Evolutionary conservation across 495 filamentous ascomycete genomes (phyloP).

Genomic region (Pyrenula massariospora): DNA sequence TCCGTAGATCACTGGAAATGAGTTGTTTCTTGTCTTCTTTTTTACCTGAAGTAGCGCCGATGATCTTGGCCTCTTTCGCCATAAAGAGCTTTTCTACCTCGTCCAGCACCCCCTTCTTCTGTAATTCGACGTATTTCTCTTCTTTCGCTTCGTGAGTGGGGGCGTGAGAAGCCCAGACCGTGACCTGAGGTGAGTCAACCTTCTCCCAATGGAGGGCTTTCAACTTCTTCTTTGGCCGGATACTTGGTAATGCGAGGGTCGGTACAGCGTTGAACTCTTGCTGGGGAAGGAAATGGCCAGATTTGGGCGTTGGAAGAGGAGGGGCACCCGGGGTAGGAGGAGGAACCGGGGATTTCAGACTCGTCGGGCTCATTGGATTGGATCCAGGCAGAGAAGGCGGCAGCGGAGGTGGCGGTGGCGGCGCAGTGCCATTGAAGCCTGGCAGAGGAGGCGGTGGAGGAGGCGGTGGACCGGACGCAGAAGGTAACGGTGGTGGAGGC

Average conservation of each 20-base stretch:
- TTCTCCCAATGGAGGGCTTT: constrained; percentile 99
- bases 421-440: constrained; percentile 33
- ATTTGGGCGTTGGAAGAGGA: constrained; percentile 36
- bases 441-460: constrained; percentile 32
- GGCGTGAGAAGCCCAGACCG: constrained; percentile 85
- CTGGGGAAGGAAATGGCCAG: constrained; percentile 41
- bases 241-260: constrained; percentile 53
- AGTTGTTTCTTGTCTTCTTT: constrained; percentile 95
- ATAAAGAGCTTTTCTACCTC: constrained; percentile 96
- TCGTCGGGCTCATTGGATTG: constrained; percentile 7
- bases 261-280: constrained; percentile 25
- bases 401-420: constrained; percentile 37
- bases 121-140: constrained; percentile 87
- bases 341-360: constrained; percentile 33
- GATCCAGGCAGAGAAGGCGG: constrained; percentile 19
- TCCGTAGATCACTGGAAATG: constrained; percentile 82
- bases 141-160: constrained; percentile 75
- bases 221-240: constrained; percentile 94
- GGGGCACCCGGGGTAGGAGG: constrained; percentile 47
- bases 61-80: constrained; percentile 90
- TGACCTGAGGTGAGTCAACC: constrained; percentile 85
- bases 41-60: constrained; percentile 52
- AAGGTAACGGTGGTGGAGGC: constrained; percentile 26
- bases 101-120: constrained; percentile 85
- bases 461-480: constrained; percentile 23